A percentile compares a stretch with the other conserved stretches of the same genome.
These are phyloP conservation scores for Fusarium euwallaceae DNA, from an alignment of 2,329 filamentous ascomycete genomes.

Conservation along the genomic window DNA sequence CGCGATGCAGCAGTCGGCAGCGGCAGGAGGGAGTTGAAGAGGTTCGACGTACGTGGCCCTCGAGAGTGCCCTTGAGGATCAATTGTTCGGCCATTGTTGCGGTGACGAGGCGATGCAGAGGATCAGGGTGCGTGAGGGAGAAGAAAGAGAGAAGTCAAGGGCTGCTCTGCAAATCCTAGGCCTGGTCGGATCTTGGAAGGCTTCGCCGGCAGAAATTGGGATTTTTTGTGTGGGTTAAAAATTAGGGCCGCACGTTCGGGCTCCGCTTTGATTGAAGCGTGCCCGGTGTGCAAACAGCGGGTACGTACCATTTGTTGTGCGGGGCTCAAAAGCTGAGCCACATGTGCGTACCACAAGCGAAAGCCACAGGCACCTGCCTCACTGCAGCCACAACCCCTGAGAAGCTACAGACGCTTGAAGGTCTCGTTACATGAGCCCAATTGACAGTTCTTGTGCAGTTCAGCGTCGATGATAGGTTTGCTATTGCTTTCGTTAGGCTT, in stretches of 20 bases:
- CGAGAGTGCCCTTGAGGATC: constrained; percentile 96
- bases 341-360: not conserved
- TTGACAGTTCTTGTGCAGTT: not conserved
- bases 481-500: not conserved
- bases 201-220: constrained; percentile 53
- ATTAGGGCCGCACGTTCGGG: constrained; percentile 60
- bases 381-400: not conserved
- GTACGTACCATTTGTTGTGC: constrained; percentile 37
- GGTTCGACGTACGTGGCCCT: constrained; percentile 84
- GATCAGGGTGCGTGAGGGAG: constrained; percentile 53
- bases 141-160: constrained; percentile 49
- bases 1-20: constrained; percentile 36
- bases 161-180: constrained; percentile 49
- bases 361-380: not conserved
- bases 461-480: not conserved
- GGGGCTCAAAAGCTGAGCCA: not conserved
- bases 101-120: constrained; percentile 59
- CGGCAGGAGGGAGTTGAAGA: constrained; percentile 28
- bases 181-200: constrained; percentile 46
- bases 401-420: not conserved
- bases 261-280: constrained; percentile 37
- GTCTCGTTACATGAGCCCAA: not conserved
- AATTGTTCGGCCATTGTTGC: constrained; percentile 88
- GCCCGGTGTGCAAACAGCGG: not conserved
- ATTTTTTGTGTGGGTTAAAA: constrained; percentile 67